Percentiles rank a stretch among this genome's conserved stretches.
Conservation (phyloP, 192 early-diverging fungal species). For the Coemansia sp. region DNA sequence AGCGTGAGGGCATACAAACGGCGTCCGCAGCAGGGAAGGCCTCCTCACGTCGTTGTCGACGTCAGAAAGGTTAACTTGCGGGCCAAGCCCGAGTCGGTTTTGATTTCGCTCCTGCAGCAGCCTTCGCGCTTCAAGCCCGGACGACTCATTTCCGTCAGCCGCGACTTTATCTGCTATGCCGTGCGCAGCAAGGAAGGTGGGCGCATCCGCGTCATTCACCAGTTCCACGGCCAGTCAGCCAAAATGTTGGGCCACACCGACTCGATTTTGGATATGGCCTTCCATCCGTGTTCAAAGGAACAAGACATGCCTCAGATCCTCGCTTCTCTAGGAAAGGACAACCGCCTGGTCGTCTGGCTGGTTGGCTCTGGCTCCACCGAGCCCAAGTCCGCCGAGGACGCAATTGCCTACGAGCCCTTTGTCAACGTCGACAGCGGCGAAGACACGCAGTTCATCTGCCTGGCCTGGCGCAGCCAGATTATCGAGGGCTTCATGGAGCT, state of each 20-base stretch:
- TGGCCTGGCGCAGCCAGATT: slow-evolving; percentile 40
- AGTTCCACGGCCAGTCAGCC: slow-evolving; percentile 45
- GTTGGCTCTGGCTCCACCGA: slow-evolving; percentile 37
- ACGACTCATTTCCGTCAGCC: slow-evolving; percentile 42
- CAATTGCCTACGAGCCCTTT: slow-evolving; percentile 50
- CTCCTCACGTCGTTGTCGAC: slow-evolving; percentile 20
- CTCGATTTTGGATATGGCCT: slow-evolving; percentile 49
- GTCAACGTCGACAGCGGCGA: slow-evolving; percentile 49
- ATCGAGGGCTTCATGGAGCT: slow-evolving; percentile 39
- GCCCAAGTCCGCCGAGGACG: slow-evolving; percentile 20
- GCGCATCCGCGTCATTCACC: slow-evolving; percentile 50
- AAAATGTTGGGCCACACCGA: slow-evolving; percentile 54
- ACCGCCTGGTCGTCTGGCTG: slow-evolving; percentile 51
- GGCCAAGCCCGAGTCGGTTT: slow-evolving; percentile 39
- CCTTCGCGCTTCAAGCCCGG: slow-evolving; percentile 41
- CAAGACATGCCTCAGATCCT: slow-evolving; percentile 42
- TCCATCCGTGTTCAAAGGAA: slow-evolving; percentile 49
- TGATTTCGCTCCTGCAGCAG: slow-evolving; percentile 51
- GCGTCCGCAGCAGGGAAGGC: slow-evolving; percentile 10
- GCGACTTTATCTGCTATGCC: slow-evolving; percentile 55
- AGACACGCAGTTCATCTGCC: slow-evolving; percentile 38
- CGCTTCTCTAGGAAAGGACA: slow-evolving; percentile 50
- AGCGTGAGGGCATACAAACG: not conserved
- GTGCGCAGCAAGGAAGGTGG: slow-evolving; percentile 55
- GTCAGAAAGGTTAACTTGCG: slow-evolving; percentile 27